Conservation (phyloP, 2,329 filamentous ascomycete genomes). For the Neofusicoccum cordaticola region DNA sequence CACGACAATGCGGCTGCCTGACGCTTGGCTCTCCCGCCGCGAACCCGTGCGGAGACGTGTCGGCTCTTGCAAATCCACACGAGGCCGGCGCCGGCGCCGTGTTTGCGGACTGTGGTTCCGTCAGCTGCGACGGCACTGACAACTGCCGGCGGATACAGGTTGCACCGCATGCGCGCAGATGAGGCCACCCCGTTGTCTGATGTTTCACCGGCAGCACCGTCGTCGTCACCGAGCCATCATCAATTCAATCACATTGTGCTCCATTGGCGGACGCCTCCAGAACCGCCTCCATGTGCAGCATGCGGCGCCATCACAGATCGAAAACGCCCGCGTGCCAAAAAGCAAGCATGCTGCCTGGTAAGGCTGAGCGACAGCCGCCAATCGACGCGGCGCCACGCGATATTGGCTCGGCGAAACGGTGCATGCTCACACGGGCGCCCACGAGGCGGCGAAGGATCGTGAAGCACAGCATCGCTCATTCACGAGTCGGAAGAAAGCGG, state of each 20-base stretch:
- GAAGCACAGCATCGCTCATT: not conserved
- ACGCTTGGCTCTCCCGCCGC: not conserved
- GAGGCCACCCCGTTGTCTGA: not conserved
- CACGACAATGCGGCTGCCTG: too few relatives aligned
- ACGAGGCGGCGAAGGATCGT: not conserved
- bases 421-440: not conserved
- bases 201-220: not conserved
- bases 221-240: not conserved
- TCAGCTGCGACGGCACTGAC: not conserved
- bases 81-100: not conserved
- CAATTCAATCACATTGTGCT: not conserved
- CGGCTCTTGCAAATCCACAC: not conserved
- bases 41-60: not conserved
- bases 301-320: not conserved
- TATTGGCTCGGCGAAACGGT: constrained; percentile 1
- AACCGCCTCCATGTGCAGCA: not conserved
- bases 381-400: constrained; percentile 1
- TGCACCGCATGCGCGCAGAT: not conserved
- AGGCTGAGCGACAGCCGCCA: constrained; percentile 2
- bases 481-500: constrained; percentile 11
- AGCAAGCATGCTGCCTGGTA: constrained; percentile 8
- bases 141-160: not conserved
- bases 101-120: not conserved
- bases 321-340: not conserved
- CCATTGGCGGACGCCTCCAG: not conserved